phyloP scores from a whole-genome alignment of 176 grass and related monocot genomes.

The Musa schizocarpa region DNA sequence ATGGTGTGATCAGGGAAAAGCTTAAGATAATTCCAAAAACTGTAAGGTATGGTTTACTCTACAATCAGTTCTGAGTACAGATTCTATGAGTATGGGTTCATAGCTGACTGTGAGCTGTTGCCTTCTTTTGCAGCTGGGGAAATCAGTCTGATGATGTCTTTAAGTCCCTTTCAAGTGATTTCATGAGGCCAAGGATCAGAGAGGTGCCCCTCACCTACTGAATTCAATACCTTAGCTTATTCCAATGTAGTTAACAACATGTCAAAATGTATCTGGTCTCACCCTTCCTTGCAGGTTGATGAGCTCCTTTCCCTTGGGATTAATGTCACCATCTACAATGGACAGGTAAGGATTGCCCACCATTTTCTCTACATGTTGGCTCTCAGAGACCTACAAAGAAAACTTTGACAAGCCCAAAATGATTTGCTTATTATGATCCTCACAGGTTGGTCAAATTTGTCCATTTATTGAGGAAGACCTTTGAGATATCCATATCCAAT shows the following conservation, averaged over 20 bases:
- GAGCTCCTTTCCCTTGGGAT: constrained; percentile 48
- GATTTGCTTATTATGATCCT: too few relatives aligned
- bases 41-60: constrained; percentile 17
- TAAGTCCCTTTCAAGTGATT: constrained; percentile 39
- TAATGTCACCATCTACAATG: constrained; percentile 62
- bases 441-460: too few relatives aligned
- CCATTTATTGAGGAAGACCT: too few relatives aligned
- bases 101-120: background rate
- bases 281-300: constrained; percentile 28
- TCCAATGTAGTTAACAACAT: background rate
- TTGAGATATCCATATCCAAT: too few relatives aligned
- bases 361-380: too few relatives aligned
- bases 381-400: too few relatives aligned
- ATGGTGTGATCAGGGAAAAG: constrained; percentile 59
- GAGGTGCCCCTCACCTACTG: constrained; percentile 29
- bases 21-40: constrained; percentile 66
- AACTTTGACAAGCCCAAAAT: too few relatives aligned
- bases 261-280: background rate
- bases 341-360: constrained; percentile 27
- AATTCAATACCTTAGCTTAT: background rate
- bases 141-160: constrained; percentile 27
- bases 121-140: constrained; percentile 36
- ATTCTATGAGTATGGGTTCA: background rate
- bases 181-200: constrained; percentile 68
- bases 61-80: background rate